These are phyloP conservation scores for Urochloa ruziziensis DNA, from an alignment of 176 grass and related monocot species.

Conservation along the genomic window DNA sequence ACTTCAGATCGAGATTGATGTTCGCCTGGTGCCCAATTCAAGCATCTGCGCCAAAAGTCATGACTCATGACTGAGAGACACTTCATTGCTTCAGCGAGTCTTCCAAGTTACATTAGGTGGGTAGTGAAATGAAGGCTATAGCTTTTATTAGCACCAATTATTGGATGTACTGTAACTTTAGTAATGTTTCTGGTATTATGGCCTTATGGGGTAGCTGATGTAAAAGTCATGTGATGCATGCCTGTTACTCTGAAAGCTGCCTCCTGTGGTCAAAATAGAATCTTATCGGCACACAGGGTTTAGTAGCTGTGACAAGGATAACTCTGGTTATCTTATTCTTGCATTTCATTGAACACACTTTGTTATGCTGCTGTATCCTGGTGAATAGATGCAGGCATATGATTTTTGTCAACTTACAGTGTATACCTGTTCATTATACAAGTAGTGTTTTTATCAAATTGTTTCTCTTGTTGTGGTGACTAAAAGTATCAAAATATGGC, in stretches of 20 bases:
- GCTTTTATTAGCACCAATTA: conserved; percentile 24
- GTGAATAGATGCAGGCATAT: neutral
- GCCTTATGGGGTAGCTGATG: neutral
- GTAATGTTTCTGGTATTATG: neutral
- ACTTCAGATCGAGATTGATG: neutral
- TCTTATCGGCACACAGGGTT: neutral
- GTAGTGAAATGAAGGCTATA: conserved; percentile 22
- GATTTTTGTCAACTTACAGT: neutral
- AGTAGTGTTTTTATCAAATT: neutral
- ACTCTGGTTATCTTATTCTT: conserved; percentile 18
- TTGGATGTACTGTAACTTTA: conserved; percentile 16
- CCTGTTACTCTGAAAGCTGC: neutral
- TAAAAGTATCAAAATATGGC: conserved; percentile 3
- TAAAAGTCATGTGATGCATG: neutral
- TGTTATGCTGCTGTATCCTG: conserved; percentile 7
- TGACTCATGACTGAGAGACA: conserved; percentile 28
- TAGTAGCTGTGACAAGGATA: conserved; percentile 30
- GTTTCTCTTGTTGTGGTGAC: neutral
- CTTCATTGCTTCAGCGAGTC: neutral
- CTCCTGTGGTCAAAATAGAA: neutral
- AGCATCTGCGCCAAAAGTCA: conserved; percentile 7
- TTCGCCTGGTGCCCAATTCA: neutral
- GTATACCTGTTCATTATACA: neutral
- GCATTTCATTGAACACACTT: conserved; percentile 15
- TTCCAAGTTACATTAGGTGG: conserved; percentile 31